A percentile compares a stretch with the other conserved stretches of the same genome.
Evolutionary conservation across 1,284 basidiomycete species (phyloP).

Genomic region (Pholiota adiposa): DNA sequence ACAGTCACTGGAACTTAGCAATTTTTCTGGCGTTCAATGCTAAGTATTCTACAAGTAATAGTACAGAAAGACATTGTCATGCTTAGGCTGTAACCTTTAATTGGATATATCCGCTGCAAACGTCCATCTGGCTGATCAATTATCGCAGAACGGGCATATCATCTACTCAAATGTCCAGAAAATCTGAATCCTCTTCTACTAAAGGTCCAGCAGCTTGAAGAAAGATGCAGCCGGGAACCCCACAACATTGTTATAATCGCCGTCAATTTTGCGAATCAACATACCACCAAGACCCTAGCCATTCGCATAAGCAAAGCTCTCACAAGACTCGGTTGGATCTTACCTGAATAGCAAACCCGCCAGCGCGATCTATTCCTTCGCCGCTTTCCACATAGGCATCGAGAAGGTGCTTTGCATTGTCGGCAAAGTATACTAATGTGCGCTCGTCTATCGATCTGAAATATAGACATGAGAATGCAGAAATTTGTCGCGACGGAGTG

Average conservation of each 20-base stretch:
- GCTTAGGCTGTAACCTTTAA: too few species aligned
- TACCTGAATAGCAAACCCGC: conserved; percentile 93
- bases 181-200: conserved; percentile 75
- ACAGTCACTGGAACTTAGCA: too few species aligned
- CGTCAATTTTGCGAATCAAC: conserved; percentile 84
- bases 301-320: not conserved
- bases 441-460: conserved; percentile 86
- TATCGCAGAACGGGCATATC: too few species aligned
- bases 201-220: conserved; percentile 71
- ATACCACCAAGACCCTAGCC: conserved; percentile 79
- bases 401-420: conserved; percentile 69
- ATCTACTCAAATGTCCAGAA: conserved; percentile 46
- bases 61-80: too few species aligned
- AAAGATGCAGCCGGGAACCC: conserved; percentile 87
- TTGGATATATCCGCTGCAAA: too few species aligned
- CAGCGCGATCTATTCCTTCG: conserved; percentile 91
- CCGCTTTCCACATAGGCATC: conserved; percentile 88
- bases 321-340: not conserved
- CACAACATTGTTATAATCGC: conserved; percentile 92
- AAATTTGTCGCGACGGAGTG: not conserved
- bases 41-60: too few species aligned
- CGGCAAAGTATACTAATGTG: conserved; percentile 80
- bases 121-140: too few species aligned
- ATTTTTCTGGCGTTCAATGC: too few species aligned
- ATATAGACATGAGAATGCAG: not conserved